phyloP scores from a whole-genome alignment of 2,329 filamentous ascomycete species.

The Aquanectria penicillioides region DNA sequence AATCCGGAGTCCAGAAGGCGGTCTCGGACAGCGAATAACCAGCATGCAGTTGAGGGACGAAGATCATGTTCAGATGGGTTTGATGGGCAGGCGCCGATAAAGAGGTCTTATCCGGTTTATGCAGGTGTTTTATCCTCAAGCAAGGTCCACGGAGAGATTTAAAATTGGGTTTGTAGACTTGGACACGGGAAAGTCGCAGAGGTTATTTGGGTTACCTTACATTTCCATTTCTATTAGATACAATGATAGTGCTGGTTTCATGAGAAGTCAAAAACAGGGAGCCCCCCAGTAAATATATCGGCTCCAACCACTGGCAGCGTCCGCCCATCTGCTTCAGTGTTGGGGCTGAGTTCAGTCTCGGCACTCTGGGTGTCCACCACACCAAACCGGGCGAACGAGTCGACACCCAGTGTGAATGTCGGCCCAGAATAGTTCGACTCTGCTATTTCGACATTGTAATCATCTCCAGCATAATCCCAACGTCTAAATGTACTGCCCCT shows the following conservation, averaged over 20 bases:
- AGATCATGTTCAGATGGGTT: no score
- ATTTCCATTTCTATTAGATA: no score
- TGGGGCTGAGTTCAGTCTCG: not conserved
- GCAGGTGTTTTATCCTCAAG: no score
- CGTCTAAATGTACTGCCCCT: not conserved
- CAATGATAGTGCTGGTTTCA: no score
- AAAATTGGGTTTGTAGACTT: no score
- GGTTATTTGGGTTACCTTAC: no score
- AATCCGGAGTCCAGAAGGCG: not conserved
- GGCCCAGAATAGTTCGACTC: not conserved
- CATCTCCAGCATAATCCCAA: not conserved
- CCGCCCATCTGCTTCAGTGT: not conserved
- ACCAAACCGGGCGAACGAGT: not conserved
- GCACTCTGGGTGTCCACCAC: not conserved
- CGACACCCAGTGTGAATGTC: not conserved
- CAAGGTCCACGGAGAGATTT: no score
- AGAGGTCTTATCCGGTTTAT: no score
- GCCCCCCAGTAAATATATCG: not conserved
- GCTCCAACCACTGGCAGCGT: not conserved
- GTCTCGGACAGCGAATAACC: not conserved
- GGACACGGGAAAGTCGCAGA: no score
- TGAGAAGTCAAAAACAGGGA: constrained; percentile 6
- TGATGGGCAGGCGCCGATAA: no score
- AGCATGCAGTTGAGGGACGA: no score
- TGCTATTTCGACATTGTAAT: not conserved